Base-by-base conservation (phyloP, 1,284 basidiomycete genomes). In the Austroboletus rostrupii region DNA sequence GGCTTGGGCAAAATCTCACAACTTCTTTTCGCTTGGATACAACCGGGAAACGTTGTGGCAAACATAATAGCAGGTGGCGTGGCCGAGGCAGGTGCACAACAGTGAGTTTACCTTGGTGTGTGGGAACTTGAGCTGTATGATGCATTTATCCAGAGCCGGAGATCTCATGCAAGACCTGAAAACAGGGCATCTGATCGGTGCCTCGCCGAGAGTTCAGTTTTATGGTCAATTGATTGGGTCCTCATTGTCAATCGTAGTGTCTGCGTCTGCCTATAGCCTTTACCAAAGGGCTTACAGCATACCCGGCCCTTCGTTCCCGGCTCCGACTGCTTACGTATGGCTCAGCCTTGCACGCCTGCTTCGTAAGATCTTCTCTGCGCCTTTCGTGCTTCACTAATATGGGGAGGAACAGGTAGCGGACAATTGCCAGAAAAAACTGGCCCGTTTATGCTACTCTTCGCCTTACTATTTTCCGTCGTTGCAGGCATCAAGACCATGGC, bases 81-180 rank as follows among this genome's bases (percentile, higher is more conserved):
- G 14, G 89, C 93, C 6, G 95, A 98, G 72, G 95, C 95, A 26
- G 95, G 95, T 16, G 95, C 95, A 21, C 90, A 91, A 71, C 93
- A 97, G 84, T 91, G 62, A 59, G 85, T 72, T 35, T 37, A 31
- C 26, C 43, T n/a, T 31, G 42, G 10, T 36, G 1, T 45, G 9
- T 3, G 32, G 35, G 23, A 26, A 26, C 28, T 20, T 17, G 36
- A 7, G 23, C 11, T 16, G 5, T 45, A 16, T 49, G 42, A 55
- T 43, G 31, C 36, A 31, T 31, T 45, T 17, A 39, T 43, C 16
- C 58, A 92, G 90, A 67, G 93, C 95, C 9, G 96, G 95, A 16
- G 95, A 98, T 67, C 81, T 98, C 17, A 97, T 98, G 94, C 95
- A 98, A 73, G 96, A 98, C 68, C 76, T 97, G 57, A 98, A 98